These are phyloP conservation scores for Erythrophleum ivorense DNA, from an alignment of 331 rosid genomes.

Conservation along the genomic window DNA sequence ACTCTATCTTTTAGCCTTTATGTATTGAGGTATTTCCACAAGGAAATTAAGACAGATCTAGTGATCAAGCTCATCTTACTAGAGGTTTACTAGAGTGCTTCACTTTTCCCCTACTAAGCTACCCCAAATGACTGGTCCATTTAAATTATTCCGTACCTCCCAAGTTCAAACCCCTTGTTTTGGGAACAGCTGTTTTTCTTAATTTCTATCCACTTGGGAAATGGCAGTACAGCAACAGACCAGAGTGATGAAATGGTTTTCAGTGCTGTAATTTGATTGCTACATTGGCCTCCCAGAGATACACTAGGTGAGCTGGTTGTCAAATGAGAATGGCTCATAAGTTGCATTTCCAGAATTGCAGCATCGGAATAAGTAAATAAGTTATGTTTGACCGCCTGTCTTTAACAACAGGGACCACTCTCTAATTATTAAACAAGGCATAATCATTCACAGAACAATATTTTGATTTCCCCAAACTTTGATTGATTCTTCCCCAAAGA, in stretches of 20 bases:
- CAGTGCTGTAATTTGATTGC: background rate
- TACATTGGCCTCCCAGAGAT: background rate
- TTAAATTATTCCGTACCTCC: too few species aligned
- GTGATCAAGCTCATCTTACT: too few species aligned
- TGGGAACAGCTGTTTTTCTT: background rate
- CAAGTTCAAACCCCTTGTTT: too few species aligned
- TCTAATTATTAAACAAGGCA: background rate
- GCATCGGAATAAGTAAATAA: constrained; percentile 4
- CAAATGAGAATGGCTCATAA: background rate
- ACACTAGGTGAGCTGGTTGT: background rate
- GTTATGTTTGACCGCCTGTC: background rate
- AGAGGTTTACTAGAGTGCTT: too few species aligned
- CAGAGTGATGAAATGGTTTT: background rate
- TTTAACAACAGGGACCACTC: background rate
- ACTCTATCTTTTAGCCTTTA: too few species aligned
- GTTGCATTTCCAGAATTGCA: constrained; percentile 2
- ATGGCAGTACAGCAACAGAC: background rate
- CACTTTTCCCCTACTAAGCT: too few species aligned
- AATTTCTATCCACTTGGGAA: constrained; percentile 6
- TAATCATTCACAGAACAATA: background rate
- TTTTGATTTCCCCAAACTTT: background rate
- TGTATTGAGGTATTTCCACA: too few species aligned
- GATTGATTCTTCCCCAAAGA: constrained; percentile 4
- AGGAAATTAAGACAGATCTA: too few species aligned
- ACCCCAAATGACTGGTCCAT: too few species aligned